Evolutionary conservation across 139 green algal genomes (phyloP), one percentile per base, ranked within the genome.

Genomic region (Chlorella vulgaris): DNA sequence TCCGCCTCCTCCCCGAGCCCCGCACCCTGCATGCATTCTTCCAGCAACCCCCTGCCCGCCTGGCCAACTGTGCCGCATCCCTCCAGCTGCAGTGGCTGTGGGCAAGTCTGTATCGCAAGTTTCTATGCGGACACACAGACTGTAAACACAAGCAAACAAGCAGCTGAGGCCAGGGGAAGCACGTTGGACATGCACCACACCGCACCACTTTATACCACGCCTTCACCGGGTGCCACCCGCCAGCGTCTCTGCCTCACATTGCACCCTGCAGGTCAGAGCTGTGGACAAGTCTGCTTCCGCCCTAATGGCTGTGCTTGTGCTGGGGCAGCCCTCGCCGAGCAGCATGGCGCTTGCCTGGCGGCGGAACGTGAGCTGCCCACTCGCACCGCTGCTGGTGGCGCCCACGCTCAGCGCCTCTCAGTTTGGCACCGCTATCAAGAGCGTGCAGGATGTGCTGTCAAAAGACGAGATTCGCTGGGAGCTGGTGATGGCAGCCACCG

Each of bases 201-300:
- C n/a, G n/a, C 47, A 24, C 13, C 47, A 55, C 47, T 10, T n/a
- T 21, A 8, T 21, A 15, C 55, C 22, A 21, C 55, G 18, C 55
- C n/a, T 28, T 8, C 28, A n/a, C 22, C 5, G n/a, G n/a, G 28
- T 15, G 55, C 28, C 28, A 21, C 55, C n/a, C 55, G 5, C 55
- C 55, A 24, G 13, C 47, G n/a, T 15, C 47, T 15, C 15, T 15
- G 15, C 47, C 15, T 10, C 47, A 10, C 47, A 58, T 15, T 58
- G 10, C 10, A 24, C 33, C 47, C 21, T 33, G 60, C 88, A 94
- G 91, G 88, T 95, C 31, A 83, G 82, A 10, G 74, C 85, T 7
- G 92, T 96, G 15, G 94, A 98, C 78, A 77, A 88, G 38, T 91
- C 83, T 22, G 79, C 89, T 0, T 71, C 85, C 40, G 97, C 94